A percentile compares a stretch with the other conserved stretches of the same genome.
Conservation (phyloP, 352 stramenopile species). For the Pythium phragmiticola region DNA sequence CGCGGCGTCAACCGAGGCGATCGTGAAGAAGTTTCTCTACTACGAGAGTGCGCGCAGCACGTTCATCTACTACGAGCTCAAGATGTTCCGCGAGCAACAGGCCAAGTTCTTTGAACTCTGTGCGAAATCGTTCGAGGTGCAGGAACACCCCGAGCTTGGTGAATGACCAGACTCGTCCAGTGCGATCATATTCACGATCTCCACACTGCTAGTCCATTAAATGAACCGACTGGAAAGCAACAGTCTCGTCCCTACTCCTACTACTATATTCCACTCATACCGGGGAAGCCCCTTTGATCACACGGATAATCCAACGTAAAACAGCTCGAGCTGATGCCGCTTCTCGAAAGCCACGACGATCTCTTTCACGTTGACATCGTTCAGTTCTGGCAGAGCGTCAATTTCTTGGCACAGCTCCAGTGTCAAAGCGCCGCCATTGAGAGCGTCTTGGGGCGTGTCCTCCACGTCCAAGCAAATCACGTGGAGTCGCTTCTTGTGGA, state of each 20-base stretch:
- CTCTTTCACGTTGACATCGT: constrained; percentile 20
- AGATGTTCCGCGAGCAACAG: constrained; percentile 32
- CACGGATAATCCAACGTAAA: constrained; percentile 26
- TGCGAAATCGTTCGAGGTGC: constrained; percentile 24
- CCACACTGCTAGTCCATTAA: constrained; percentile 6
- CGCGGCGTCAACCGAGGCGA: constrained; percentile 24
- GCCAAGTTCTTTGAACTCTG: constrained; percentile 32
- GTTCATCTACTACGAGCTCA: constrained; percentile 33
- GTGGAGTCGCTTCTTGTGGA: constrained; percentile 34
- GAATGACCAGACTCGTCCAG: constrained; percentile 4
- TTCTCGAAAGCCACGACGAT: constrained; percentile 25
- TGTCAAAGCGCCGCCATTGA: constrained; percentile 31
- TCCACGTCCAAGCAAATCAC: constrained; percentile 57
- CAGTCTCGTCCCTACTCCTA: background rate
- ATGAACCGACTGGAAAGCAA: background rate
- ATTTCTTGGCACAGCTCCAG: constrained; percentile 39
- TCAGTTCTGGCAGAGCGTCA: constrained; percentile 16
- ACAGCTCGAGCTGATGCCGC: constrained; percentile 22
- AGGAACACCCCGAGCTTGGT: constrained; percentile 26
- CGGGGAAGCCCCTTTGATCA: background rate
- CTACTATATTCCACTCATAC: background rate
- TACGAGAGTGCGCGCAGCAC: constrained; percentile 31
- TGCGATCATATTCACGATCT: background rate
- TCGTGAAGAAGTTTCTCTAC: constrained; percentile 35
- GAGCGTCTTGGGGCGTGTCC: constrained; percentile 43